phyloP scores from a whole-genome alignment of 2,329 filamentous ascomycete genomes.

The Trichoderma sp. region DNA sequence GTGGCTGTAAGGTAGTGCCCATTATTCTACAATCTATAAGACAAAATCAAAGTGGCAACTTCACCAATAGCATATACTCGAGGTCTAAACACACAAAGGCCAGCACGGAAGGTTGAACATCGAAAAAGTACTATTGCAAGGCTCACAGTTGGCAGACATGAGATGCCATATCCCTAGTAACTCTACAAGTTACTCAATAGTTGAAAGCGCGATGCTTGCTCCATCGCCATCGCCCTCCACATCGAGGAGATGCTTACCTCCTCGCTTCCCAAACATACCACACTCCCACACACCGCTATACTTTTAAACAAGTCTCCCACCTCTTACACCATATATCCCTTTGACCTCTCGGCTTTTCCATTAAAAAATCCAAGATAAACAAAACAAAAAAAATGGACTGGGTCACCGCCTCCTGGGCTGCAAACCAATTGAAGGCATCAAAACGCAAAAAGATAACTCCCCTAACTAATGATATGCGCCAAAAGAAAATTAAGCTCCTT shows the following conservation, averaged over 20 bases:
- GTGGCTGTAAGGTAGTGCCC: not conserved
- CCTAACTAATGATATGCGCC: constrained; percentile 28
- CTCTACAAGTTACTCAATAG: constrained; percentile 10
- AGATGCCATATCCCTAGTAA: constrained; percentile 14
- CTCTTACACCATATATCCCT: constrained; percentile 17
- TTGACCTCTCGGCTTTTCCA: constrained; percentile 17
- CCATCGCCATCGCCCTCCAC: not conserved
- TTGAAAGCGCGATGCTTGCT: constrained; percentile 6
- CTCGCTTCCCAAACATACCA: not conserved
- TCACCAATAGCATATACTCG: not conserved
- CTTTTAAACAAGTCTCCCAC: constrained; percentile 14
- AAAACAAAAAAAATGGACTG: constrained; percentile 16
- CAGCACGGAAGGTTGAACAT: not conserved
- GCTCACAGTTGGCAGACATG: not conserved
- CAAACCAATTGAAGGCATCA: constrained; percentile 28
- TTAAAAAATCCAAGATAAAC: constrained; percentile 23
- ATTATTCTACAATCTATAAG: not conserved
- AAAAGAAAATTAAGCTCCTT: constrained; percentile 29
- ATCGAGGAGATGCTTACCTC: not conserved
- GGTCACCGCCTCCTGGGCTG: constrained; percentile 36
- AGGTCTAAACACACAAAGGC: not conserved
- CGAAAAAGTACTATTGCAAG: constrained; percentile 18
- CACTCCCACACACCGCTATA: not conserved
- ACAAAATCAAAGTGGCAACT: not conserved
- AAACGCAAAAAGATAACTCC: constrained; percentile 25